A percentile compares a stretch with the other conserved stretches of the same genome.
These are phyloP conservation scores for Populus simonii DNA, from an alignment of 345 rosid species.

Conservation along the genomic window DNA sequence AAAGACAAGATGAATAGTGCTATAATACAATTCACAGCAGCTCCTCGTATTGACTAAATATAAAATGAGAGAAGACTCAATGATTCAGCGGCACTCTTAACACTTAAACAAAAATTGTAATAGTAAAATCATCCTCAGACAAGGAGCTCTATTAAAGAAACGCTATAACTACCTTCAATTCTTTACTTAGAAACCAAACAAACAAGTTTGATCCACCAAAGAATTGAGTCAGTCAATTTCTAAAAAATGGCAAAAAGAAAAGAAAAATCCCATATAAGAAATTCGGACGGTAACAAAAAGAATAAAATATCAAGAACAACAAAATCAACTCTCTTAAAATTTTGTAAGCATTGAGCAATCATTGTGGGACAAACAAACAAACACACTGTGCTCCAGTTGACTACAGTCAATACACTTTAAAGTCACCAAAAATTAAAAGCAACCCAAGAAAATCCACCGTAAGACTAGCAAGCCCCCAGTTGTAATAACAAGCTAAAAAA, in stretches of 20 bases:
- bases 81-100: not conserved
- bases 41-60: not conserved
- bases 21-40: not conserved
- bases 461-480: not conserved
- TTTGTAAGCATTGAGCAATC: not conserved
- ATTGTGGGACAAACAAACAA: not conserved
- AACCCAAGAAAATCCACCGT: not conserved
- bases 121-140: not conserved
- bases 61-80: not conserved
- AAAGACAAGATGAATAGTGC: not conserved
- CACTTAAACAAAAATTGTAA: not conserved
- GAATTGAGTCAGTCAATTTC: not conserved
- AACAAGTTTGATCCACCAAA: not conserved
- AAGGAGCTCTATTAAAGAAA: not conserved
- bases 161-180: not conserved
- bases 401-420: slow-evolving; percentile 11
- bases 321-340: not conserved
- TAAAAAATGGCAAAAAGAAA: not conserved
- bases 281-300: not conserved
- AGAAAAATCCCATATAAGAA: not conserved
- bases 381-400: slow-evolving; percentile 3
- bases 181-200: not conserved
- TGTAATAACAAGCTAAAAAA: slow-evolving; percentile 9
- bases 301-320: not conserved
- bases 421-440: not conserved